Evolutionary conservation across 257 asterid species (phyloP).

Genomic region (Lycium ferocissimum): DNA sequence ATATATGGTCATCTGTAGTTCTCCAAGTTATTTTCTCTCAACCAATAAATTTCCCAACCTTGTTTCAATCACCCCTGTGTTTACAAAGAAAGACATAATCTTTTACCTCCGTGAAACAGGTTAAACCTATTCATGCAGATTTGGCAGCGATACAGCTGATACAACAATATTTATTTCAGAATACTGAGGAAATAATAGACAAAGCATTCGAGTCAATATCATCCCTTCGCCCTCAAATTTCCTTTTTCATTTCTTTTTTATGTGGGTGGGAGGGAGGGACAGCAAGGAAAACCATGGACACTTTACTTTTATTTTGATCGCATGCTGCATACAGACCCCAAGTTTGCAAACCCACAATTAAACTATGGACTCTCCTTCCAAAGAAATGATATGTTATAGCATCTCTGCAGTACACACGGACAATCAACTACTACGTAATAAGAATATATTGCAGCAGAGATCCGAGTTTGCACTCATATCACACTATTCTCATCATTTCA

Average conservation of each 20-base stretch:
- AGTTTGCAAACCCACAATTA: not conserved
- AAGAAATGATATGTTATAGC: not conserved
- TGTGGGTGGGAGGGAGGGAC: not conserved
- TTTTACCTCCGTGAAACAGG: not conserved
- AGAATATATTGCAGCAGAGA: constrained; percentile 3
- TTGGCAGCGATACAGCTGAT: not conserved
- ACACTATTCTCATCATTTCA: not conserved
- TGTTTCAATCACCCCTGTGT: not conserved
- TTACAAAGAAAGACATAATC: not conserved
- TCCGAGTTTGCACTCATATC: not conserved
- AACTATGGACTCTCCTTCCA: not conserved
- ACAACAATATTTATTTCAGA: not conserved
- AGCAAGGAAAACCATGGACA: not conserved
- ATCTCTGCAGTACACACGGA: not conserved
- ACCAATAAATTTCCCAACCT: not conserved
- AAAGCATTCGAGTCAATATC: not conserved
- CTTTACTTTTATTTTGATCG: not conserved
- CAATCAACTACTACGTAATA: not conserved
- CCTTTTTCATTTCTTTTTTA: constrained; percentile 9
- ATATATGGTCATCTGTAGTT: not conserved
- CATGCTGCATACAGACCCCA: not conserved
- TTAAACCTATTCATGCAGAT: not conserved
- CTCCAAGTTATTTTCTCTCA: not conserved
- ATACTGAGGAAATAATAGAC: not conserved
- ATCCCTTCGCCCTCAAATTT: constrained; percentile 21